Base-by-base conservation (phyloP, 164 flowering plant species). In the Malania oleifera region DNA sequence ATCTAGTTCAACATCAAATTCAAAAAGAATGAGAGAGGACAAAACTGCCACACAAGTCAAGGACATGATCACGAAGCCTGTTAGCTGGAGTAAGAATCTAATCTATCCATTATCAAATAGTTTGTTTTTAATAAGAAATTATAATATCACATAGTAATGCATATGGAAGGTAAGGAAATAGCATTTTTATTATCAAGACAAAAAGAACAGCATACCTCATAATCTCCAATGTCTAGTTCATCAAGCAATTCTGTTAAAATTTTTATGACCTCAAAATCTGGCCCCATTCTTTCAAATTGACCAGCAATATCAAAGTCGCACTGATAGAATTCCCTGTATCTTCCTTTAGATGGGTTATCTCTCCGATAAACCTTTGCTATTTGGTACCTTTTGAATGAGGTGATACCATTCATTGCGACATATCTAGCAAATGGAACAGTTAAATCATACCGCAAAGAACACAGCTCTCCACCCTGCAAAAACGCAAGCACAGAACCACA, bases 231-330 rank as follows among this genome's bases (percentile, higher is more conserved):
- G 38, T 81, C 67, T 56, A 93, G 81, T 67, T 82, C 87, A 75
- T 93, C 84, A 20, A 93, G 95, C 55, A 93, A 70, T 74, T 93
- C 97, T 1, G 89, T 86, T 80, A 93, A 69, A 55, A 88, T 74
- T 59, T 81, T 80, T n/a, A 93, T 48, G 56, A 93, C 83, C 84
- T 93, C 98, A 65, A 83, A 87, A 57, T 93, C 97, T 31, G 91
- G 87, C 47, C 80, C 82, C 96, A 88, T 93, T 44, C 61, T 70
- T 68, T 78, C 87, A 80, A 59, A 78, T 52, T 84, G 87, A 54
- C 98, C 98, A 65, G 97, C 98, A 62, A 90, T 82, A 63, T 93
- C 98, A 68, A 93, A 83, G 64, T 93, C 98, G 73, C 97, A 90
- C 68, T 93, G 98, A 77, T 88, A 93, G 68, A 93, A 93, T 74